Evolutionary conservation across 169 alveolate species (phyloP), one percentile per base, ranked within the genome.

Genomic region (Theileria luwenshuni): DNA sequence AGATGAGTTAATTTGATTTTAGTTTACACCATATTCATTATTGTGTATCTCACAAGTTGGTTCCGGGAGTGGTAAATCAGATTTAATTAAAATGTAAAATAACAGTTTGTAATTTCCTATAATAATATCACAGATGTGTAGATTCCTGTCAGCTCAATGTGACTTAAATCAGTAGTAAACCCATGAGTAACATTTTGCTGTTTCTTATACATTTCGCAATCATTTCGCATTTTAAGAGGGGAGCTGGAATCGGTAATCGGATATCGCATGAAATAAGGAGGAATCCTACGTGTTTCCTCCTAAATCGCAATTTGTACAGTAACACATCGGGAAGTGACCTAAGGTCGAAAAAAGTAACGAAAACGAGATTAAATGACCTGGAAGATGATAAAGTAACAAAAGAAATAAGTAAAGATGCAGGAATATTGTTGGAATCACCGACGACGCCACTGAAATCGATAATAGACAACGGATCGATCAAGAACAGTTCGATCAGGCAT

Each of bases 201-300:
- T 63, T 63, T 63, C 59, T 63, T 6, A 63, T 63, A 63, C 61
- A 63, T 25, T 63, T 63, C 32, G 28, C 72, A 3, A 63, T 63
- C 3, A 43, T 45, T 63, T 63, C 56, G 7, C 28, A 56, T 56
- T 56, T 56, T 27, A 56, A 56, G 30, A 27, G 8, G 8, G 17
- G 32, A 8, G 6, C 30, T 3, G n/a, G 21, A 25, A 56, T 56
- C 15, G 17, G 23, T 2, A 3, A 25, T 5, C 6, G 38, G 17
- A 27, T 56, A 21, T n/a, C 25, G 32, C 25, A 15, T 27, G 38
- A 19, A 56, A 56, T 38, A 27, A 23, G 23, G 25, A 28, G 23
- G 15, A 56, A 56, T n/a, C 6, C 38, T 25, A 19, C 38, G 5
- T 56, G 38, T 56, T 56, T 56, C 12, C 23, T 56, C 3, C 2